Evolutionary conservation across 768 basidiomycete genomes (phyloP), one percentile per base, ranked within the genome.

Genomic region (Tephrocybe rancida): DNA sequence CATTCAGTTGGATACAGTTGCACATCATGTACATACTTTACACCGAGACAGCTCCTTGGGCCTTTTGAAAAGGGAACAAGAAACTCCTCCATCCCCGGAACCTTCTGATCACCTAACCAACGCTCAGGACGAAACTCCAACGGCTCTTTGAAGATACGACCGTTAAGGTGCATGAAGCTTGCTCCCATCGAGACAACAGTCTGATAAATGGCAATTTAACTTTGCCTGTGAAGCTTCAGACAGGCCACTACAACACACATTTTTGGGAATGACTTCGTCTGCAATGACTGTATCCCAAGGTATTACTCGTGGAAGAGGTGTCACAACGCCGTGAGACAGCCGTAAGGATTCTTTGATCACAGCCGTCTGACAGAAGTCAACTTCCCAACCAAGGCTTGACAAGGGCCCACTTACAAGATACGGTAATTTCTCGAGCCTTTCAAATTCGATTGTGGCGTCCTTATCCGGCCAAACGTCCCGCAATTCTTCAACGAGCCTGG

Each of bases 271-370:
- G 11, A 59, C 39, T 4, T 50, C 50, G 0, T 75, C 77, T 19
- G 62, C 63, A 13, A 81, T 74, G 22, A 61, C 55, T 0, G 70
- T 60, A 22, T 67, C 68, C 14, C 61, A 53, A 3, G 66, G 66
- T 2, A 78, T 71, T 25, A 79, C 61, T 27, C 78, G 67, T 16
- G 76, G 70, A 32, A 77, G 64, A 5, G 73, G 71, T 2, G 64
- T 70, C 11, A 72, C 67, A 2, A 74, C 61, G 9, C 77, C 76
- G 51, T 73, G 70, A 24, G 70, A 65, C 56, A 78, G 66, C 22
- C 79, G 65, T 39, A 80, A 66, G 0, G 76, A 68, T 59, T 81
- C 78, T 52, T 79, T 79, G 26, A 79, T 68, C 26, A 80, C 75
- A 5, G 77, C 78, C 1, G 73, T 75, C 79, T 80, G 48, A n/a